phyloP scores from a whole-genome alignment of 208 protist species.

The Wallacemonas sp. region DNA sequence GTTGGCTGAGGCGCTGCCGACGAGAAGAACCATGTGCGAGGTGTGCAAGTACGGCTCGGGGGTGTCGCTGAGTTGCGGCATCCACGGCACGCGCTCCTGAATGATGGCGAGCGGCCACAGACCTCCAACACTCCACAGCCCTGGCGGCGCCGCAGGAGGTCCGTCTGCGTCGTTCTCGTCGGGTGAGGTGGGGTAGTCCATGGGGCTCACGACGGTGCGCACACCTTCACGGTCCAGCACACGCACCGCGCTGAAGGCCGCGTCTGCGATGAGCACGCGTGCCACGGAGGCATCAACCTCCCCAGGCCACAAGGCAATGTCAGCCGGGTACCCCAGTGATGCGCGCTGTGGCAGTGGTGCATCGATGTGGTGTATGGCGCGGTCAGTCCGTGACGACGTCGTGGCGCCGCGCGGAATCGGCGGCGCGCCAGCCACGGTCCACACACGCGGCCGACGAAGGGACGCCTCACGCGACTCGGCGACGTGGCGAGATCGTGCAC shows the following conservation, averaged over 20 bases:
- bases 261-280: constrained; percentile 50
- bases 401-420: background rate
- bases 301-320: constrained; percentile 41
- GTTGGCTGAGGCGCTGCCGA: constrained; percentile 24
- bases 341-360: constrained; percentile 18
- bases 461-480: background rate
- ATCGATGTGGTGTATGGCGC: constrained; percentile 35
- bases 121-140: constrained; percentile 13
- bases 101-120: constrained; percentile 23
- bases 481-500: background rate
- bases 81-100: constrained; percentile 26
- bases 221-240: constrained; percentile 48
- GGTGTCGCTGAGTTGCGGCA: constrained; percentile 16
- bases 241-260: constrained; percentile 37
- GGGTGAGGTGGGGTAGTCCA: constrained; percentile 26
- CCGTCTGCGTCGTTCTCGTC: too few species aligned
- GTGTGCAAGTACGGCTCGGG: constrained; percentile 45
- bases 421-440: constrained; percentile 52
- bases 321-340: constrained; percentile 38
- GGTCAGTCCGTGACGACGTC: background rate
- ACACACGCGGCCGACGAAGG: constrained; percentile 34
- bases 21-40: constrained; percentile 26
- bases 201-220: constrained; percentile 42
- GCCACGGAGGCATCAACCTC: constrained; percentile 25
- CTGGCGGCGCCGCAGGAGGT: constrained; percentile 17